Conservation (phyloP, 2,329 filamentous ascomycete genomes). For the Penicillium verrucosum region DNA sequence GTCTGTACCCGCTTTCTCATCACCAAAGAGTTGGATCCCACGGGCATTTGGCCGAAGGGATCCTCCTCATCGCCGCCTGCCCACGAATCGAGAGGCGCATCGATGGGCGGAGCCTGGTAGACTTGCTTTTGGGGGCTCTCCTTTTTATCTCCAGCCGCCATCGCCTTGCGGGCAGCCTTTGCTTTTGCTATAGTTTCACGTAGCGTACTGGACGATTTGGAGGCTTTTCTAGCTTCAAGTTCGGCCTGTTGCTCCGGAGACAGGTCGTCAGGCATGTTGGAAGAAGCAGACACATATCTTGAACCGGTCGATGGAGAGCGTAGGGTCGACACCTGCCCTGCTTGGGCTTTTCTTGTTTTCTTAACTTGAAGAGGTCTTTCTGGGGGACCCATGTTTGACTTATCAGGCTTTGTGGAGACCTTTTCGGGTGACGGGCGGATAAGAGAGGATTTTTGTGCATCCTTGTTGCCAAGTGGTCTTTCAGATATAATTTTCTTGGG, state of each 20-base stretch:
- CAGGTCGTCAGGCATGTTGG: constrained; percentile 29
- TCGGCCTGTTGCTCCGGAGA: constrained; percentile 29
- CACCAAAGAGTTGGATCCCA: constrained; percentile 61
- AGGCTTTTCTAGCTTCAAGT: constrained; percentile 41
- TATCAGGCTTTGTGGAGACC: constrained; percentile 56
- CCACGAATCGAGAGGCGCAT: constrained; percentile 39
- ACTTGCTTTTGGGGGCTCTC: background rate
- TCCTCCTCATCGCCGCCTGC: constrained; percentile 45
- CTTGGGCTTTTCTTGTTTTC: constrained; percentile 37
- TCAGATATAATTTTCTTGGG: constrained; percentile 15
- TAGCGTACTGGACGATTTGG: constrained; percentile 74
- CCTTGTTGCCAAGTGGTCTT: constrained; percentile 46
- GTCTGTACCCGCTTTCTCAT: constrained; percentile 68
- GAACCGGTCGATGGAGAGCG: constrained; percentile 33
- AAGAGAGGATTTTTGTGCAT: constrained; percentile 48
- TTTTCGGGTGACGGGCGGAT: constrained; percentile 54
- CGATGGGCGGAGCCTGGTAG: constrained; percentile 17
- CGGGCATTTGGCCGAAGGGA: constrained; percentile 59
- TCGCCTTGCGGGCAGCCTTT: constrained; percentile 71
- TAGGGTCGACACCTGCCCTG: constrained; percentile 28
- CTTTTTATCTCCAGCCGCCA: constrained; percentile 29
- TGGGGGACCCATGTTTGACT: constrained; percentile 27
- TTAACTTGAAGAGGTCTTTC: constrained; percentile 40
- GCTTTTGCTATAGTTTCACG: constrained; percentile 91
- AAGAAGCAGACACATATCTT: constrained; percentile 31